Conservation (phyloP, 768 basidiomycete genomes). For the Chalciporus chontae region DNA sequence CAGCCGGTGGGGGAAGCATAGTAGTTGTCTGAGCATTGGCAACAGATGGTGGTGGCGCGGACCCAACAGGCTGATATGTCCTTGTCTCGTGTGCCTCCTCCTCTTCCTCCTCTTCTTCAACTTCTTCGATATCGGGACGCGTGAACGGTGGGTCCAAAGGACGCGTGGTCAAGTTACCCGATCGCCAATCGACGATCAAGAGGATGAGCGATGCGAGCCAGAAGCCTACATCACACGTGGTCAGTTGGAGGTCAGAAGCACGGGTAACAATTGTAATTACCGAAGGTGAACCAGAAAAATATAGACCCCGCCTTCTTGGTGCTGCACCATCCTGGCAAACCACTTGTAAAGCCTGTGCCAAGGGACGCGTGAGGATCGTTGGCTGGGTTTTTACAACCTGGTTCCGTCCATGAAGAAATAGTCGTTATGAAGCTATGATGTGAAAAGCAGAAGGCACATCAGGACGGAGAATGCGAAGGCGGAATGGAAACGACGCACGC, state of each 20-base stretch:
- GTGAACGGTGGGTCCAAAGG: slow-evolving; percentile 77
- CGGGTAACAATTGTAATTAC: slow-evolving; percentile 40
- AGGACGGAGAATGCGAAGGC: slow-evolving; percentile 7
- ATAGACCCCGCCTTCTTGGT: slow-evolving; percentile 90
- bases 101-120: slow-evolving; percentile 45
- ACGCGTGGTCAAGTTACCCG: slow-evolving; percentile 46
- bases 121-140: slow-evolving; percentile 52
- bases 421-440: slow-evolving; percentile 64
- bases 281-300: slow-evolving; percentile 85
- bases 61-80: slow-evolving; percentile 45
- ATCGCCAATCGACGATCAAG: slow-evolving; percentile 73
- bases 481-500: slow-evolving; percentile 51
- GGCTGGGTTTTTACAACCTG: slow-evolving; percentile 82
- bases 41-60: slow-evolving; percentile 30
- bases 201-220: slow-evolving; percentile 72
- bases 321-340: slow-evolving; percentile 77
- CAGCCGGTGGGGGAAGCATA: slow-evolving; percentile 9
- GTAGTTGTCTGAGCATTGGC: slow-evolving; percentile 20
- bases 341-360: slow-evolving; percentile 64
- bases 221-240: slow-evolving; percentile 44
- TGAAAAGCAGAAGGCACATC: slow-evolving; percentile 3
- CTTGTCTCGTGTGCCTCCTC: slow-evolving; percentile 46
- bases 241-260: slow-evolving; percentile 1
- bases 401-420: slow-evolving; percentile 82
- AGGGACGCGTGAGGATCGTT: slow-evolving; percentile 77